Percentiles rank a stretch among this genome's conserved stretches.
Conservation (phyloP, 2,329 filamentous ascomycete genomes). For the Colletotrichum sp. region DNA sequence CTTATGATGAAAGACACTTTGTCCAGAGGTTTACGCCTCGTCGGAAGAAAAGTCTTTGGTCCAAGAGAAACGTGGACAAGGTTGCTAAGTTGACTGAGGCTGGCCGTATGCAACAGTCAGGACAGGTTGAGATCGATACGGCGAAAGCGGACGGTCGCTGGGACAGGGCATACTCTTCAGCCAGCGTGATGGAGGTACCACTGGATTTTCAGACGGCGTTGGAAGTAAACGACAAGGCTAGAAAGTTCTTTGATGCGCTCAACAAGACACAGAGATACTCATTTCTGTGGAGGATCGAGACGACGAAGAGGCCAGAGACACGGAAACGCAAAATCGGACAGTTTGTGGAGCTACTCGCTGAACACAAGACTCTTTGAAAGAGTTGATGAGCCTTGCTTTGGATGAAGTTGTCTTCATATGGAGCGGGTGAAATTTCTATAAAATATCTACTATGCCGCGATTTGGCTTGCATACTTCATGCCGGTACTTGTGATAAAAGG, state of each 20-base stretch:
- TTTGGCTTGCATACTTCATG: neutral
- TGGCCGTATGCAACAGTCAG: conserved; percentile 54
- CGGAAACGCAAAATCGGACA: conserved; percentile 42
- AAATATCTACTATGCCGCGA: neutral
- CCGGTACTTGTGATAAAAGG: neutral
- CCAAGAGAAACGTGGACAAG: conserved; percentile 61
- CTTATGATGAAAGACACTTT: conserved; percentile 51
- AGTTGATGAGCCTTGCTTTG: no score
- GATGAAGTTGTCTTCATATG: no score
- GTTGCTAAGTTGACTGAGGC: conserved; percentile 47
- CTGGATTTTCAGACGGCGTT: conserved; percentile 53
- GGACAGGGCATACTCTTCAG: conserved; percentile 60
- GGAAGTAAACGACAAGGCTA: conserved; percentile 35
- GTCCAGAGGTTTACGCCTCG: conserved; percentile 65
- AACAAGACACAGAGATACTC: conserved; percentile 50
- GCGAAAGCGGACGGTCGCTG: conserved; percentile 64
- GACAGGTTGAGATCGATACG: conserved; percentile 54
- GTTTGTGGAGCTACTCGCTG: conserved; percentile 43
- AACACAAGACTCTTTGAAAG: conserved; percentile 31
- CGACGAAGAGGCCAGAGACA: conserved; percentile 40
- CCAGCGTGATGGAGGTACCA: conserved; percentile 51
- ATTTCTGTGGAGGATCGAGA: conserved; percentile 51
- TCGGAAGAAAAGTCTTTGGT: conserved; percentile 60
- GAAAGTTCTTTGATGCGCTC: conserved; percentile 46
- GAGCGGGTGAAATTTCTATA: no score